Conservation (phyloP, 306 rosid genomes). For the Mimosa pudica region DNA sequence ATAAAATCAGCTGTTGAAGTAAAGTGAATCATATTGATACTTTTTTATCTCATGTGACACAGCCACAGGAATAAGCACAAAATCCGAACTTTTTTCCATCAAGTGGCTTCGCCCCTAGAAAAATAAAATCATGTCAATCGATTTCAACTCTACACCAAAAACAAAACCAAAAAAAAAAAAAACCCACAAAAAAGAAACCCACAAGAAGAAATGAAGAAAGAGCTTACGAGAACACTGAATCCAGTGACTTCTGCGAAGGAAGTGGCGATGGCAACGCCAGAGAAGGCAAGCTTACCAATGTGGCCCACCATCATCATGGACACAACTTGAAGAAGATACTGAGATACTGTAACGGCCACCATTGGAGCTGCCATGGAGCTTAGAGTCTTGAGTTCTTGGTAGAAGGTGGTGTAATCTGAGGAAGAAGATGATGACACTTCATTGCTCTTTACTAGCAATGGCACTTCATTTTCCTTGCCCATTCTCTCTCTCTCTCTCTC, state of each 20-base stretch:
- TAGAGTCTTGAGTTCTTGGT: slow-evolving; percentile 38
- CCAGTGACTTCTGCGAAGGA: slow-evolving; percentile 54
- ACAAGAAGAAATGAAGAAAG: too few species aligned
- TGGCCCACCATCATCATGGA: slow-evolving; percentile 55
- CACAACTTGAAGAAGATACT: slow-evolving; percentile 49
- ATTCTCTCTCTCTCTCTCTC: slow-evolving; percentile 23
- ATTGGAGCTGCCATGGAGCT: slow-evolving; percentile 54
- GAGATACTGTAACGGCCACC: slow-evolving; percentile 47
- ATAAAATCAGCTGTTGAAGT: too few species aligned
- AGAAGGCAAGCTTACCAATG: slow-evolving; percentile 44
- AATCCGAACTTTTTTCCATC: neutral
- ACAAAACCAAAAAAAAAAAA: neutral
- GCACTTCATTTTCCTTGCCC: slow-evolving; percentile 35
- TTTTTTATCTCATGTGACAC: neutral
- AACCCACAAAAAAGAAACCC: neutral
- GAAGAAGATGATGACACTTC: slow-evolving; percentile 2
- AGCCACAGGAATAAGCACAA: neutral
- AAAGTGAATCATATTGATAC: neutral
- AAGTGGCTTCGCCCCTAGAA: slow-evolving; percentile 1
- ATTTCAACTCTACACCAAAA: neutral
- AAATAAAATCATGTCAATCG: neutral
- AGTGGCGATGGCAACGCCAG: slow-evolving; percentile 53
- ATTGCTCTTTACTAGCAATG: slow-evolving; percentile 25
- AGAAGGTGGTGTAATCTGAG: slow-evolving; percentile 28
- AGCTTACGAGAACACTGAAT: slow-evolving; percentile 47